A percentile compares a stretch with the other conserved stretches of the same genome.
Evolutionary conservation across 306 rosid species (phyloP).

Genomic region (Styphnolobium japonicum): DNA sequence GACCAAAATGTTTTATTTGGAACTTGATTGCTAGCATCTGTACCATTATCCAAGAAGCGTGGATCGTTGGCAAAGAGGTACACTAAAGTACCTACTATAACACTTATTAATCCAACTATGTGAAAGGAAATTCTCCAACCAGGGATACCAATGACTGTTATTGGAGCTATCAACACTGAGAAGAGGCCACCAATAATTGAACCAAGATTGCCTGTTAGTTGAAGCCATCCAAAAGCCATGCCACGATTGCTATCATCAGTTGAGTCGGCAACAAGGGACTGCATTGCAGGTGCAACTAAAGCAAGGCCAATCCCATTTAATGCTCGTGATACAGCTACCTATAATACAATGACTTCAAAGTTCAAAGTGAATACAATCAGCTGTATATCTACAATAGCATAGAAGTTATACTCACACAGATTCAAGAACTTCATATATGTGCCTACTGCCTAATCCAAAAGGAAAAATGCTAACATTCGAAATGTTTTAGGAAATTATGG

Average conservation of each 20-base stretch:
- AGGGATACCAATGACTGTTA: slow-evolving; percentile 72
- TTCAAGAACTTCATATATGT: not conserved
- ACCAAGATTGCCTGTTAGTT: slow-evolving; percentile 79
- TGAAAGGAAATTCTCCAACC: slow-evolving; percentile 97
- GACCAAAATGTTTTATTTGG: slow-evolving; percentile 53
- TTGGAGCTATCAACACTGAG: slow-evolving; percentile 75
- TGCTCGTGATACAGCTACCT: slow-evolving; percentile 92
- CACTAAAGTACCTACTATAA: slow-evolving; percentile 64
- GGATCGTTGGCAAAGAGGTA: slow-evolving; percentile 79
- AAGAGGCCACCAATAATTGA: slow-evolving; percentile 79
- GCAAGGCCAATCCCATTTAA: slow-evolving; percentile 95
- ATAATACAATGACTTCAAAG: slow-evolving; percentile 43
- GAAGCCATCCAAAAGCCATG: slow-evolving; percentile 95
- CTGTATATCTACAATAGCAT: slow-evolving; percentile 21
- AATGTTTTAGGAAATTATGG: not conserved
- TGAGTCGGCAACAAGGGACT: slow-evolving; percentile 92
- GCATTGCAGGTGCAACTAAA: slow-evolving; percentile 88
- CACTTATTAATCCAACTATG: slow-evolving; percentile 76
- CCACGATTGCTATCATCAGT: slow-evolving; percentile 86
- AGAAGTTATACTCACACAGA: not conserved
- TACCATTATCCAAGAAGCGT: slow-evolving; percentile 45
- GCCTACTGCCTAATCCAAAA: not conserved
- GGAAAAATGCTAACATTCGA: not conserved
- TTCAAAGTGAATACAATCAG: slow-evolving; percentile 44
- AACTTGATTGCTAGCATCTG: slow-evolving; percentile 22